Base-by-base conservation (phyloP, 257 asterid genomes). In the Primulina eburnea region DNA sequence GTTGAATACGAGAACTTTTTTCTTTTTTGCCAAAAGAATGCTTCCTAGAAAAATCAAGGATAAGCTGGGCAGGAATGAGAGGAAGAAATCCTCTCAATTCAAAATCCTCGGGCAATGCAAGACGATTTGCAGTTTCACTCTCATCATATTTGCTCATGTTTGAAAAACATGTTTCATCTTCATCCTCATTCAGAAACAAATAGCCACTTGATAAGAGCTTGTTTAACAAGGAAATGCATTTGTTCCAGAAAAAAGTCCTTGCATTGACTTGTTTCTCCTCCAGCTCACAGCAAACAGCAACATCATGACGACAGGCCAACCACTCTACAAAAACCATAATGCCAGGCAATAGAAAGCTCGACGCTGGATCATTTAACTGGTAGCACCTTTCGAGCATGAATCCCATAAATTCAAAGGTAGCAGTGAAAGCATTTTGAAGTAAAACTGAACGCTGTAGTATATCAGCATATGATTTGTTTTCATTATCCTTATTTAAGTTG, bases 41-140 rank as follows among this genome's bases (percentile, higher is more conserved):
- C 72, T 87, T 87, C 82, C 96, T 82, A 30, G 99, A 90, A 70
- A 93, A 93, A 73, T 90, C 97, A 69, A 93, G 92, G 70, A 90
- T 89, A 64, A 82, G 81, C 47, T 90, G 99, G 2, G 96, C 95
- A 70, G 96, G 97, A 65, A 85, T 72, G 75, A 93, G 88, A 65
- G 99, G 99, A 65, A 86, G 69, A 72, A 87, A 93, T 65, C 99
- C 99, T 81, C 97, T 85, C 79, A 93, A 75, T 70, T 93, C 99
- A 58, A 88, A 83, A 78, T 93, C 99, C 83, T 93, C 99, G 16
- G 93, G 75, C 67, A 93, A 83, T n/a, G 97, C 97, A 66, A 86
- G 87, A 57, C 95, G 84, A 69, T 90, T 89, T 30, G 76, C 89
- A n/a, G 87, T 90, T 77, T 87, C 99, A 58, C 82, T 80, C 73